A percentile compares a stretch with the other conserved stretches of the same genome.
These are phyloP conservation scores for Nemophila menziesii DNA, from an alignment of 257 asterid species.

Conservation along the genomic window DNA sequence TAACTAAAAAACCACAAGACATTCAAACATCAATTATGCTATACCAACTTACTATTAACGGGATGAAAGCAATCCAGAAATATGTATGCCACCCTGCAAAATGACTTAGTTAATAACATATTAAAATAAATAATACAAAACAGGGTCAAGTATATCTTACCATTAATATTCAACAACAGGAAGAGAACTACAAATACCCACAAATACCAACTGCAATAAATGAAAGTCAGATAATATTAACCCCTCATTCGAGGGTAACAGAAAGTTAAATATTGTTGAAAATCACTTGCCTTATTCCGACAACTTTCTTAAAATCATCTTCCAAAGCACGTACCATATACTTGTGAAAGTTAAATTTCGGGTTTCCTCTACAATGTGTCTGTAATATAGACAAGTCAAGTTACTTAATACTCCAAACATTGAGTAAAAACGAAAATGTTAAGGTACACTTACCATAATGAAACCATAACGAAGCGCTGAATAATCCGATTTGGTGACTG, in stretches of 20 bases:
- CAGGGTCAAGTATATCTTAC: conserved; percentile 33
- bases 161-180: conserved; percentile 68
- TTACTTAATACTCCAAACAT: not conserved
- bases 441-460: conserved; percentile 42
- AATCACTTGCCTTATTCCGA: conserved; percentile 80
- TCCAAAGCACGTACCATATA: conserved; percentile 97
- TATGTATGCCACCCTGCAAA: conserved; percentile 77
- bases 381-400: conserved; percentile 11
- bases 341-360: conserved; percentile 89
- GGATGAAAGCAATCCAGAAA: conserved; percentile 23
- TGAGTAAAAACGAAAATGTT: conserved; percentile 8
- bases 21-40: not conserved
- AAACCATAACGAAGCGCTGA: conserved; percentile 79
- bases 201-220: conserved; percentile 84
- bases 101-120: no score
- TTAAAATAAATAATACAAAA: no score
- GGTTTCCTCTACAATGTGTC: conserved; percentile 93
- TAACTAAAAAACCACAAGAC: not conserved
- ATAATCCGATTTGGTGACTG: conserved; percentile 86
- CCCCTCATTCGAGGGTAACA: not conserved
- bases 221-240: conserved; percentile 12
- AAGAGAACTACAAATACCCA: conserved; percentile 87
- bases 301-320: conserved; percentile 81
- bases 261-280: not conserved
- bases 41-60: conserved; percentile 25